Conservation (phyloP, 345 rosid species). For the Citrus maxima region DNA sequence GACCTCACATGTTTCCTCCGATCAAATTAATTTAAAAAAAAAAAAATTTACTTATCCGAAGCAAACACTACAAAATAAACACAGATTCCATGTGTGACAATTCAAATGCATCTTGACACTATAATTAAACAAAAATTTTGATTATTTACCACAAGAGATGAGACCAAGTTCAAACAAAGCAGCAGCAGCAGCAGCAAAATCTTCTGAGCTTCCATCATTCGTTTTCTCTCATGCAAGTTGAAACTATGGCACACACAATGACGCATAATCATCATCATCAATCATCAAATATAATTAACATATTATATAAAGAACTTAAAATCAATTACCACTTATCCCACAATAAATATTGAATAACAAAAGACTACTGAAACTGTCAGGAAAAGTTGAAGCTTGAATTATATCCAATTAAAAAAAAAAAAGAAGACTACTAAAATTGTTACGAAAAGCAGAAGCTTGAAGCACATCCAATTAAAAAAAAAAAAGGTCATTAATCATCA, state of each 20-base stretch:
- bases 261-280: not conserved
- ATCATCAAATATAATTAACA: not conserved
- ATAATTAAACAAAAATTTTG: not conserved
- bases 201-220: slow-evolving; percentile 32
- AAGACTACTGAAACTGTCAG: not conserved
- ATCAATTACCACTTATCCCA: not conserved
- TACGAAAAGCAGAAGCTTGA: not conserved
- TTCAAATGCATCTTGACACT: not conserved
- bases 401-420: not conserved
- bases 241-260: not conserved
- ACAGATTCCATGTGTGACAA: not conserved
- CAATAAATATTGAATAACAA: not conserved
- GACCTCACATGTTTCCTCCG: not conserved
- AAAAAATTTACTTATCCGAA: not conserved
- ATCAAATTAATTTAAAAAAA: too few relatives aligned
- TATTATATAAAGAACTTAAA: not conserved
- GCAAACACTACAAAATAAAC: not conserved
- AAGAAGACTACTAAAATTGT: not conserved
- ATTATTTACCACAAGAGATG: slow-evolving; percentile 38
- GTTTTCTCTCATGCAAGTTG: not conserved
- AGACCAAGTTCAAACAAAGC: slow-evolving; percentile 28
- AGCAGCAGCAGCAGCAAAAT: slow-evolving; percentile 29
- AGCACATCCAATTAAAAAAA: not conserved
- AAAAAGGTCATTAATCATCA: not conserved
- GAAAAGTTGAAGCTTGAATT: not conserved